Evolutionary conservation across 371 early-diverging fungal species (phyloP).

Genomic region (Parasitella parasitica): DNA sequence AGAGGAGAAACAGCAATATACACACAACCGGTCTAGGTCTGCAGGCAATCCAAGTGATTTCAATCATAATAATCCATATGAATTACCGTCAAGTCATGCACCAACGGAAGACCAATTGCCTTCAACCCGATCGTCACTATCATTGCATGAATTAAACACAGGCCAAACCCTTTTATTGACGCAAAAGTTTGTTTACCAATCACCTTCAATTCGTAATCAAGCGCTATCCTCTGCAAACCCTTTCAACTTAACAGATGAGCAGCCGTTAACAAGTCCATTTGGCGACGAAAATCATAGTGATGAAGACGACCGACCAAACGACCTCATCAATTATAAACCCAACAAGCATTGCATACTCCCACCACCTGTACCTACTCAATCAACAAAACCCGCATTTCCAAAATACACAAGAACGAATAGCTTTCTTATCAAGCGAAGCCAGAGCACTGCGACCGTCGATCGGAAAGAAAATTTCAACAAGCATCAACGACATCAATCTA

Average conservation of each 20-base stretch:
- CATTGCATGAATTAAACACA: constrained; percentile 35
- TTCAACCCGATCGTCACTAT: constrained; percentile 22
- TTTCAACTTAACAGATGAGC: constrained; percentile 4
- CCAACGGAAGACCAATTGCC: constrained; percentile 6
- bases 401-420: constrained; percentile 34
- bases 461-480: not conserved
- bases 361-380: constrained; percentile 45
- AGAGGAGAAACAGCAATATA: constrained; percentile 15
- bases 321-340: constrained; percentile 26
- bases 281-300: constrained; percentile 10
- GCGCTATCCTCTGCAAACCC: constrained; percentile 8
- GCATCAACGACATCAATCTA: constrained; percentile 20
- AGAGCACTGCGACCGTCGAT: constrained; percentile 16
- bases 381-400: constrained; percentile 41
- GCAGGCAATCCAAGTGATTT: constrained; percentile 18
- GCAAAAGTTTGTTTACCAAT: constrained; percentile 39
- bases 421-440: constrained; percentile 26
- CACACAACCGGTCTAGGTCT: constrained; percentile 41
- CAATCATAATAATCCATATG: constrained; percentile 16
- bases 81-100: not conserved
- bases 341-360: constrained; percentile 33
- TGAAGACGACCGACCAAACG: not conserved
- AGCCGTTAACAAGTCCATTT: constrained; percentile 11
- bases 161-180: constrained; percentile 43
- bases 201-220: constrained; percentile 19